Conservation (phyloP, 495 filamentous ascomycete species). For the Saxophila tyrrhenica region DNA sequence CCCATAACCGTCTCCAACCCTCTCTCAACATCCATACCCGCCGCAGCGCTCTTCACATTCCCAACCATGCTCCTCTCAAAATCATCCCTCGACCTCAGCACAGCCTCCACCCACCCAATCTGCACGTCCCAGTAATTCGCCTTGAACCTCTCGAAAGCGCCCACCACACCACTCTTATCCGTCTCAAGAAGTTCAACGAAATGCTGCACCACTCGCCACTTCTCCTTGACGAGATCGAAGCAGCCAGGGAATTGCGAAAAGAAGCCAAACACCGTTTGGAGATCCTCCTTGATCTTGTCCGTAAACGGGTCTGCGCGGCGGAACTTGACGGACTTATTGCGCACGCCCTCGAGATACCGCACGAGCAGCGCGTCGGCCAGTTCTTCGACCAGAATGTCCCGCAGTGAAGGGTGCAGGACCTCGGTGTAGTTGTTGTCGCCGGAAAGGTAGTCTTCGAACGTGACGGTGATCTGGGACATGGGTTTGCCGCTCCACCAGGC, state of each 20-base stretch:
- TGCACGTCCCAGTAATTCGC: constrained; percentile 85
- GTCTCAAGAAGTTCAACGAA: constrained; percentile 63
- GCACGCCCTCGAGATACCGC: constrained; percentile 71
- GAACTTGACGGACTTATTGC: constrained; percentile 87
- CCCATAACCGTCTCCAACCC: constrained; percentile 84
- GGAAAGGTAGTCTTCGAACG: constrained; percentile 80
- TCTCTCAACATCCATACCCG: constrained; percentile 66
- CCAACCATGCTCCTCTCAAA: constrained; percentile 85
- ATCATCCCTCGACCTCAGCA: constrained; percentile 76
- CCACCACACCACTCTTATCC: constrained; percentile 60
- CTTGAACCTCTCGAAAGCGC: constrained; percentile 77
- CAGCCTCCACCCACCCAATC: constrained; percentile 92
- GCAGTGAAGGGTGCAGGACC: constrained; percentile 71
- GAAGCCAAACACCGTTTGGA: constrained; percentile 69
- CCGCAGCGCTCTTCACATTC: constrained; percentile 72
- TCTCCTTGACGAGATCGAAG: constrained; percentile 67
- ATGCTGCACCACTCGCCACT: constrained; percentile 80
- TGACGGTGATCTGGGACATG: constrained; percentile 81
- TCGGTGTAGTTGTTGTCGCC: constrained; percentile 54
- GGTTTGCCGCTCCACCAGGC: constrained; percentile 66
- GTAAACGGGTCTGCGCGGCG: constrained; percentile 68
- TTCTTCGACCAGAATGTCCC: constrained; percentile 83
- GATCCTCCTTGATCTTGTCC: constrained; percentile 82
- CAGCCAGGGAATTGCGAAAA: constrained; percentile 52
- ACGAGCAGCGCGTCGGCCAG: constrained; percentile 80